A percentile compares a stretch with the other conserved stretches of the same genome.
Conservation (phyloP, 805 yeast species). For the Kodamaea kaohsiungensis region DNA sequence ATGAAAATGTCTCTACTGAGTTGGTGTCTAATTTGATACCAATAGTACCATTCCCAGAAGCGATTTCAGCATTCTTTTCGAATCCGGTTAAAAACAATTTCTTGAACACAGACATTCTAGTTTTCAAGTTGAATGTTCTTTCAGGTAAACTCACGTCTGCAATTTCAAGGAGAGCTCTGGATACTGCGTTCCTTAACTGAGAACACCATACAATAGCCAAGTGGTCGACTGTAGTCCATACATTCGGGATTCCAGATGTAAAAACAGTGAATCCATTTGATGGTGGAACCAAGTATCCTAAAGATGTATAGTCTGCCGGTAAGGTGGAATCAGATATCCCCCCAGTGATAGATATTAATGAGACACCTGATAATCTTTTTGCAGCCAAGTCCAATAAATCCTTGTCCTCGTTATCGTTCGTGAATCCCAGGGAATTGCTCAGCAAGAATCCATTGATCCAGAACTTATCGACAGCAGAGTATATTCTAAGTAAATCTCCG, state of each 20-base stretch:
- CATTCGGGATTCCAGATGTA: conserved; percentile 83
- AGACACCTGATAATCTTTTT: conserved; percentile 53
- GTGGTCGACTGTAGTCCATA: conserved; percentile 95
- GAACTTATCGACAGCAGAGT: conserved; percentile 70
- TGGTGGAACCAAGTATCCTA: conserved; percentile 70
- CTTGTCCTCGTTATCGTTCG: conserved; percentile 15
- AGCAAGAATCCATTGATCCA: conserved; percentile 68
- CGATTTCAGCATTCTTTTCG: not conserved
- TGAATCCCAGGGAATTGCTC: not conserved
- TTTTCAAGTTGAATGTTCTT: conserved; percentile 52
- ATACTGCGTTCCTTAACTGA: conserved; percentile 69
- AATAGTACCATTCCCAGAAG: not conserved
- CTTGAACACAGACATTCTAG: conserved; percentile 62
- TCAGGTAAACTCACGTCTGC: conserved; percentile 48
- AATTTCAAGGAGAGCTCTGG: conserved; percentile 58
- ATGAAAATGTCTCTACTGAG: not conserved
- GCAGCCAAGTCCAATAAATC: conserved; percentile 11
- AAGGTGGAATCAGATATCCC: conserved; percentile 76
- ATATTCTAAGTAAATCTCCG: conserved; percentile 76
- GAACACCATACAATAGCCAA: conserved; percentile 96
- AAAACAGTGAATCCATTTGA: conserved; percentile 79
- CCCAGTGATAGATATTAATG: conserved; percentile 86
- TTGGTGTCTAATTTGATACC: conserved; percentile 10
- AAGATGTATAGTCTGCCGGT: conserved; percentile 87
- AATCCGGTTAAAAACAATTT: conserved; percentile 37